Base-by-base conservation (phyloP, 768 basidiomycete species). In the Collybiopsis luxurians region DNA sequence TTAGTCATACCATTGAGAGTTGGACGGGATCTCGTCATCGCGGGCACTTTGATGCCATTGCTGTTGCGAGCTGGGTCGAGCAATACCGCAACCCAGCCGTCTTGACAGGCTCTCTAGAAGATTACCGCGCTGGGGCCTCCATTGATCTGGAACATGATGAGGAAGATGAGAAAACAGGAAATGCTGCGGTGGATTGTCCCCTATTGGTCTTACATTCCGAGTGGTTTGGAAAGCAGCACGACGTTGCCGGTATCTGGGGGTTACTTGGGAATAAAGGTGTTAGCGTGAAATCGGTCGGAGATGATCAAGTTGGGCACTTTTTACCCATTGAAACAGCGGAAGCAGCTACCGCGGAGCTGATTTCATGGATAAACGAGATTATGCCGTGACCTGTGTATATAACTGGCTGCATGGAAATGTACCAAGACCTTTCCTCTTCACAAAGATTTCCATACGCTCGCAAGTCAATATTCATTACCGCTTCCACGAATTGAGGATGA, bases 351-450 rank as follows among this genome's bases (percentile, higher is more conserved):
- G 28, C 31, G 15, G 50, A 58, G 42, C 21, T 58, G n/a, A 27
- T 44, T 23, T 27, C 47, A 5, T 66, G 68, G 74, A 68, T 59
- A 64, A 34, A 45, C 34, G 30, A 49, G 10, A 49, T 34, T 23
- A 28, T 47, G 45, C 19, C 13, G 26, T 47, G 27, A 17, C 45
- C 13, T 3, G 19, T 47, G 12, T n/a, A 19, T 2, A 26, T 45
- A n/a, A n/a, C n/a, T n/a, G n/a, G n/a, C n/a, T n/a, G n/a, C n/a
- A n/a, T n/a, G n/a, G n/a, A n/a, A n/a, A n/a, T n/a, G n/a, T n/a
- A n/a, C n/a, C n/a, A n/a, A n/a, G n/a, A n/a, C n/a, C n/a, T n/a
- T n/a, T n/a, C n/a, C n/a, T n/a, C n/a, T n/a, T n/a, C n/a, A n/a
- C n/a, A n/a, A n/a, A n/a, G n/a, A n/a, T n/a, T n/a, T n/a, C n/a